Conservation (phyloP, 306 rosid species). For the Quercus suber region DNA sequence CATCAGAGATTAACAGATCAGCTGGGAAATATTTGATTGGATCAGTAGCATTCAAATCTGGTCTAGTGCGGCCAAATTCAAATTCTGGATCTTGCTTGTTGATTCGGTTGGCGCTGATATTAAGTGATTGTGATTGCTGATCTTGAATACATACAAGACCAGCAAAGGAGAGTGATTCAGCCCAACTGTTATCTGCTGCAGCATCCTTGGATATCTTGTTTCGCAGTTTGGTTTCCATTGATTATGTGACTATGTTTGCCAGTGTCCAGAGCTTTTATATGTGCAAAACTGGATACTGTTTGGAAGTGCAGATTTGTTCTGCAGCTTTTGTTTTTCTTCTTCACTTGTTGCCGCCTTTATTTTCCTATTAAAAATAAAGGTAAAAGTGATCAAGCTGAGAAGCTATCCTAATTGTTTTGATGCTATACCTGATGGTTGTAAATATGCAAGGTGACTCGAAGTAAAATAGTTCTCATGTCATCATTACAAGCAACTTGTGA, state of each 20-base stretch:
- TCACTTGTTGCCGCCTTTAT: not conserved
- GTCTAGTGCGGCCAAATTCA: slow-evolving; percentile 35
- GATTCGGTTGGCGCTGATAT: slow-evolving; percentile 18
- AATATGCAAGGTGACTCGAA: not conserved
- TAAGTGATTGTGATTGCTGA: slow-evolving; percentile 34
- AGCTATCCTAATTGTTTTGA: too few species aligned
- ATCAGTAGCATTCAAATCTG: slow-evolving; percentile 34
- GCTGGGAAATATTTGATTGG: slow-evolving; percentile 43
- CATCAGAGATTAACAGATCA: slow-evolving; percentile 45
- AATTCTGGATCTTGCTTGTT: slow-evolving; percentile 41
- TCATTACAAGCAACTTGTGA: not conserved
- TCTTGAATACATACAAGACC: slow-evolving; percentile 55
- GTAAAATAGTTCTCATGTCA: not conserved
- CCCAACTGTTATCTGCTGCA: slow-evolving; percentile 33
- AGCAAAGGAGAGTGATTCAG: slow-evolving; percentile 62
- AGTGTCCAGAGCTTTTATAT: slow-evolving; percentile 23
- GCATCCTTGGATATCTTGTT: slow-evolving; percentile 29
- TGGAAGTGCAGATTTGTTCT: slow-evolving; percentile 15
- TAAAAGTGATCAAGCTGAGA: too few species aligned
- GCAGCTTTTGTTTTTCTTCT: slow-evolving; percentile 9
- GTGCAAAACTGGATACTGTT: slow-evolving; percentile 2
- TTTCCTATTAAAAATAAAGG: too few species aligned
- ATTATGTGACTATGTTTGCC: slow-evolving; percentile 21
- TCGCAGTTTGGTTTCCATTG: slow-evolving; percentile 42
- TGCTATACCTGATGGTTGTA: not conserved